Conservation (phyloP, 2,329 filamentous ascomycete species). For the Xylaria sp. region DNA sequence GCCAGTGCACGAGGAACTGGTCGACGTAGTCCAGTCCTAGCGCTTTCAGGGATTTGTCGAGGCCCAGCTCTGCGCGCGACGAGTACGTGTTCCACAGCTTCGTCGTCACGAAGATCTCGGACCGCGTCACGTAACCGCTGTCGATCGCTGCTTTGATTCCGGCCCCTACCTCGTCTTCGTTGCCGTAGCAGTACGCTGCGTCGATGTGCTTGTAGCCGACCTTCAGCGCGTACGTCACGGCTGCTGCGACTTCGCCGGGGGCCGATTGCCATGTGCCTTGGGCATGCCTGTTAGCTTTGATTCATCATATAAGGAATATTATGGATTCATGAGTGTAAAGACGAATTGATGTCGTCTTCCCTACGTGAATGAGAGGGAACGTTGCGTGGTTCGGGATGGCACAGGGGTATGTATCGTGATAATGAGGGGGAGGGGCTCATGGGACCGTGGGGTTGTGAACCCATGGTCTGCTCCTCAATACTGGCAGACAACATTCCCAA, state of each 20-base stretch:
- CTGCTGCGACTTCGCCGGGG: constrained; percentile 67
- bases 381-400: not conserved
- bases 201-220: constrained; percentile 72
- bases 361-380: too few species aligned
- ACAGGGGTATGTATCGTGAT: constrained; percentile 6
- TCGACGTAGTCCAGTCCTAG: constrained; percentile 85
- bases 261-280: constrained; percentile 73
- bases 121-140: constrained; percentile 75
- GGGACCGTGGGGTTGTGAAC: constrained; percentile 11
- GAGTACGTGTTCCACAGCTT: constrained; percentile 89
- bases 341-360: not conserved
- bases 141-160: constrained; percentile 79
- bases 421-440: constrained; percentile 4
- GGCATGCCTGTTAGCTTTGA: constrained; percentile 22
- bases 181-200: constrained; percentile 80
- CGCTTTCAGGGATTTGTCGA: constrained; percentile 78
- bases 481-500: not conserved
- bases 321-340: not conserved
- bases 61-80: constrained; percentile 72
- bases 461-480: not conserved
- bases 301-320: not conserved
- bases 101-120: constrained; percentile 84
- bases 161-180: constrained; percentile 84
- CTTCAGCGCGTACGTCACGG: constrained; percentile 69
- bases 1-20: constrained; percentile 86